Base-by-base conservation (phyloP, 805 yeast genomes). In the Spathaspora sp. region DNA sequence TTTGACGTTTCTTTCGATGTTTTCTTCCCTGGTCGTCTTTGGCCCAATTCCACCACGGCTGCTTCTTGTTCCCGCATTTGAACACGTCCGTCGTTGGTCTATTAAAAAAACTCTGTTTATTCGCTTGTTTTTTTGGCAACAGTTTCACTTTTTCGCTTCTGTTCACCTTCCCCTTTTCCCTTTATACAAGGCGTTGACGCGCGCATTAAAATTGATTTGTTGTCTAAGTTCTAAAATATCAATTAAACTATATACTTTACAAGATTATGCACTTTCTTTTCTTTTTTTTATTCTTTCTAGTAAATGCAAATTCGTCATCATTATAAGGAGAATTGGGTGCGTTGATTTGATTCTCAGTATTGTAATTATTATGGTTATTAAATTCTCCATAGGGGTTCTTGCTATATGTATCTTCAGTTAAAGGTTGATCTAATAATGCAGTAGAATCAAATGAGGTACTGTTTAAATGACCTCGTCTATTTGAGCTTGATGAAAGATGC, bases 261-360 rank as follows among this genome's bases (percentile, higher is more conserved):
- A 73, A 64, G 42, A 74, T 68, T 10, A 58, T 56, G 60, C 79
- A 74, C 52, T 58, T 64, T 48, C 62, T 65, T 16, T 35, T 35
- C 52, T 60, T 60, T 58, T 65, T 69, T 55, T 60, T 62, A 54
- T 61, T 60, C 46, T 63, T 57, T 47, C 61, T 61, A 5, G 75
- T 67, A 51, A 72, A 74, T 40, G 72, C 76, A 61, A 71, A 71
- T 62, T 74, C 78, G 29, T 73, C 76, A 35, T 70, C 70, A 50
- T 70, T 66, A 57, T 72, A 69, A 55, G 60, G 63, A 16, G 20
- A 26, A 4, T 12, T 35, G 16, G 46, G 57, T 1, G 17, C 17
- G 29, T 43, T 28, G 6, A 23, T 23, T 23, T 23, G 26, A 23
- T 23, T 23, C 6, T 23, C 26, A 23, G 26, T 23, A 23, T 23